A percentile compares a stretch with the other conserved stretches of the same genome.
Conservation (phyloP, 1,284 basidiomycete genomes). For the Pseudozyma hubeiensis region DNA sequence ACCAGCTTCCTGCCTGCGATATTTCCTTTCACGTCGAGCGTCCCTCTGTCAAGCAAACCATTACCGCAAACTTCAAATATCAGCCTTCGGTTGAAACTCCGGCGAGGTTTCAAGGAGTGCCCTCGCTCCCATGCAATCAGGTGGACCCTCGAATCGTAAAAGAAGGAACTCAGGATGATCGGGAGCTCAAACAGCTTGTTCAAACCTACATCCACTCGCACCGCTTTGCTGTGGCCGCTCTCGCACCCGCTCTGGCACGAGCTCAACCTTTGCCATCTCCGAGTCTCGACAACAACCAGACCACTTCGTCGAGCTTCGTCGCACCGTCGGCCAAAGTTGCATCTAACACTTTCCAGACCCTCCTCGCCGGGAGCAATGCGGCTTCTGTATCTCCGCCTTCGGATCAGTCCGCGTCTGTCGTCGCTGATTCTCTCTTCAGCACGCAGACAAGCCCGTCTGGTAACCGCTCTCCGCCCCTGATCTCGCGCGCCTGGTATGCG, state of each 20-base stretch:
- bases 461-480: not conserved
- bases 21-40: constrained; percentile 7
- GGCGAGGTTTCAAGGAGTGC: constrained; percentile 7
- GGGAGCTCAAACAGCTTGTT: constrained; percentile 2
- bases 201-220: not conserved
- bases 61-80: constrained; percentile 8
- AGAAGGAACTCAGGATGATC: constrained; percentile 8
- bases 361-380: too few species aligned
- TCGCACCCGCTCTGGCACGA: too few species aligned
- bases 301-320: too few species aligned
- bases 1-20: constrained; percentile 4
- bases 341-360: too few species aligned
- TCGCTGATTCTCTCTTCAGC: not conserved
- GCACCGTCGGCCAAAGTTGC: too few species aligned
- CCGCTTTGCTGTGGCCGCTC: too few species aligned
- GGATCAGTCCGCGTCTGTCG: not conserved
- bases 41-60: constrained; percentile 1
- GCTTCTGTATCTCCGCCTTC: not conserved
- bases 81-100: not conserved
- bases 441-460: not conserved
- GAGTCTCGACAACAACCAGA: too few species aligned
- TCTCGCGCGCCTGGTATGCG: constrained; percentile 2
- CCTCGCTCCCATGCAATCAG: too few species aligned
- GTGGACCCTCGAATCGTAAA: constrained; percentile 1
- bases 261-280: too few species aligned